These are phyloP conservation scores for Jamesozyma gamospora DNA, from an alignment of 805 yeast species.

Conservation along the genomic window DNA sequence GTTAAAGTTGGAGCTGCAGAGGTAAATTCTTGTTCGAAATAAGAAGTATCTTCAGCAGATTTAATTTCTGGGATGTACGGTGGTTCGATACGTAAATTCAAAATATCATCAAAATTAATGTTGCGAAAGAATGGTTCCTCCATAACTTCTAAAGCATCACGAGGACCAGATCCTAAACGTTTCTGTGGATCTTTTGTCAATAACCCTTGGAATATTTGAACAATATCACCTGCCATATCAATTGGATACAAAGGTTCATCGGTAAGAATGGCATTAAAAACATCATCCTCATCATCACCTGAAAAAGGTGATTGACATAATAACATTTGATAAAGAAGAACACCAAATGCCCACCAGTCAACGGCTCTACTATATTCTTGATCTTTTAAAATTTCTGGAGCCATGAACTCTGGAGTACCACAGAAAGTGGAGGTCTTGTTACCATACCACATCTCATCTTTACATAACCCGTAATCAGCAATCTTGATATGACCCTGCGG, in stretches of 20 bases:
- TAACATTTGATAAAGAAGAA: constrained; percentile 88
- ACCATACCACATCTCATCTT: constrained; percentile 81
- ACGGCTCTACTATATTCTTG: constrained; percentile 89
- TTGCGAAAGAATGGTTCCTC: constrained; percentile 88
- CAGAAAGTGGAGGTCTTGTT: constrained; percentile 89
- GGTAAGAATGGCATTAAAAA: constrained; percentile 88
- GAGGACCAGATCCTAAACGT: constrained; percentile 78
- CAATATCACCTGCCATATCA: constrained; percentile 95
- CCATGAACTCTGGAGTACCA: constrained; percentile 99
- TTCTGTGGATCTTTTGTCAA: constrained; percentile 78
- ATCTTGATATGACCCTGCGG: constrained; percentile 90
- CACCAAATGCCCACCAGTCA: constrained; percentile 99
- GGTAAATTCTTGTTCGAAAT: constrained; percentile 91
- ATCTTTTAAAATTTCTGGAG: constrained; percentile 92
- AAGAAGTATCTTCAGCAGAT: constrained; percentile 82
- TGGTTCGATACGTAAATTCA: constrained; percentile 61
- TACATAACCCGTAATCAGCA: constrained; percentile 96
- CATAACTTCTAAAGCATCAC: constrained; percentile 91
- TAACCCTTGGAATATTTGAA: constrained; percentile 82
- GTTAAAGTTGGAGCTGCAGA: constrained; percentile 90
- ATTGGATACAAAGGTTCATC: constrained; percentile 97
- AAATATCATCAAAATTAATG: constrained; percentile 80
- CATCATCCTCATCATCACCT: constrained; percentile 95
- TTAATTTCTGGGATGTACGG: constrained; percentile 85
- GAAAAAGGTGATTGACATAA: constrained; percentile 94